Base-by-base conservation (phyloP, 495 filamentous ascomycete species). In the Penicillium cinerascens region DNA sequence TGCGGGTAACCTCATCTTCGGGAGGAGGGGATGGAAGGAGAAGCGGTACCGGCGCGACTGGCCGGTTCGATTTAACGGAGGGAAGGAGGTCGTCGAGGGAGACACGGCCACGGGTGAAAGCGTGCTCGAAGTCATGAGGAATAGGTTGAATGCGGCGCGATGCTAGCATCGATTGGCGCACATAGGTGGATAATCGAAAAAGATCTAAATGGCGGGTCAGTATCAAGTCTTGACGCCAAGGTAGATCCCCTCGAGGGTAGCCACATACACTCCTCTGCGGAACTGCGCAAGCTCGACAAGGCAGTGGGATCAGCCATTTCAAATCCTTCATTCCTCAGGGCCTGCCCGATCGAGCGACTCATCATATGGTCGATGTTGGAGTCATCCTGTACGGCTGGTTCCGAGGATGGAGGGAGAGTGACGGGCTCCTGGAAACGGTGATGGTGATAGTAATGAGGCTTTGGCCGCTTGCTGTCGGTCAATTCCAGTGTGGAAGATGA, bases 91-190 rank as follows among this genome's bases (percentile, higher is more conserved):
- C 71, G 54, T 70, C 64, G 16, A 68, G 61, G 35, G 64, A 55
- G 10, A 76, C 44, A 11, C 42, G 54, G 29, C 59, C 54, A 49
- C 65, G 61, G 22, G 70, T 69, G 33, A 91, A 67, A 35, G 84
- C 85, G 56, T 81, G 77, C 40, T 85, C 77, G 61, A 89, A 91
- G 66, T 92, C 88, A 36, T 80, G 74, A 15, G 87, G 81, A 13
- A 83, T 82, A 3, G 87, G 79, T 42, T 79, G 73, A 15, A 75
- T 72, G 15, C 88, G 83, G 25, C 87, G 77, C 17, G 73, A 72
- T 13, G 78, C 70, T 25, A 74, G 66, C 82, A 90, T 87, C 5
- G 86, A 84, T 35, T 79, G 69, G 21, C 77, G 77, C 23, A 88
- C 73, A 44, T 75, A 68, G 16, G 74, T 73, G 11, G 83, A 67